Base-by-base conservation (phyloP, 2,329 filamentous ascomycete genomes). In the Cucurbitaria berberidis region DNA sequence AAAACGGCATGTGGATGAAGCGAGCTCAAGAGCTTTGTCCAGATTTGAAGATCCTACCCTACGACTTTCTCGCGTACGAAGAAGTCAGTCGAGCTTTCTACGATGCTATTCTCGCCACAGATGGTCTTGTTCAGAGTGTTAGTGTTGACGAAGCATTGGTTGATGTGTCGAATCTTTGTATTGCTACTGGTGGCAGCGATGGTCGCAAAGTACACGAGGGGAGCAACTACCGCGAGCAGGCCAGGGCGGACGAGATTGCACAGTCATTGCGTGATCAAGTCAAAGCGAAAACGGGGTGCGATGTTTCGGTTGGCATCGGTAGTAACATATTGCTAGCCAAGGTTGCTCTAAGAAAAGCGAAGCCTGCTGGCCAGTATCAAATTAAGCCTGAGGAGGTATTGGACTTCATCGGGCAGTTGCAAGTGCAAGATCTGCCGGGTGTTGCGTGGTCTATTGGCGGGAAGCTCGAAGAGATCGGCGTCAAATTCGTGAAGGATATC, bases 1-100 rank as follows among this genome's bases (percentile, higher is more conserved):
- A 93, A 70, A 99, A 99, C 64, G 96, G 96, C 32, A 99, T 98
- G 95, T 99, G 96, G 95, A 98, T 99, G 93, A 96, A 93, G 72
- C 83, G 84, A 29, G 95, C 95, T 0, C 81, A 89, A 53, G 88
- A 95, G 62, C 74, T 95, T 16, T 99, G 92, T 68, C 88, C 93
- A 0, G 86, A 91, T 19, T 80, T 99, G 16, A 92, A 96, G 63
- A 87, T 98, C 1, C 72, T 99, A n/a, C 90, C 93, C 0, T 99
- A 99, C 66, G 93, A 99, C 68, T 99, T 98, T 69, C 88, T 90
- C 1, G 93, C 87, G 0, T 99, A 99, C 63, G 95, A 99, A 78
- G 89, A 93, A 54, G 91, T 93, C 1, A 99, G 95, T 68, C 84
- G 85, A 50, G 82, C 86, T 2, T 99, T 99, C 64, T 99, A 99